phyloP scores from a whole-genome alignment of 257 asterid species.

The Solanum pinnatisectum region DNA sequence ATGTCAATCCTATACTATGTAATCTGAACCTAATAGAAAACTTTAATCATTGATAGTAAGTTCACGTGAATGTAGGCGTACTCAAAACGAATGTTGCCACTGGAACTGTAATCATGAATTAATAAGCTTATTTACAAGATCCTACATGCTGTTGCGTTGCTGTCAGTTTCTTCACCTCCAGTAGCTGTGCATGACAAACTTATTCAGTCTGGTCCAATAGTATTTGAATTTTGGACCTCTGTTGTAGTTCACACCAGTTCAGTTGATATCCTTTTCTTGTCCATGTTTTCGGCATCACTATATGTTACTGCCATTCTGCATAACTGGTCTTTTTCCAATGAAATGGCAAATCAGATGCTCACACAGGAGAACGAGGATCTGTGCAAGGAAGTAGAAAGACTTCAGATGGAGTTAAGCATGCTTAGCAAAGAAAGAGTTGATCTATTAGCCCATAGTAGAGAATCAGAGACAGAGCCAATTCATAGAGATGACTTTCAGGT shows the following conservation, averaged over 20 bases:
- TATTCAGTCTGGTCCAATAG: not conserved
- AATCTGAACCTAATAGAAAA: not conserved
- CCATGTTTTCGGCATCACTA: not conserved
- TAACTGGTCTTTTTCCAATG: constrained; percentile 5
- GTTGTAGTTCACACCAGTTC: not conserved
- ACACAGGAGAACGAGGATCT: constrained; percentile 12
- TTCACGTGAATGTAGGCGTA: not conserved
- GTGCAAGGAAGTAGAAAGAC: constrained; percentile 29
- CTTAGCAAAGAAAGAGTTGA: constrained; percentile 40
- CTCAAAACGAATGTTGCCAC: not conserved
- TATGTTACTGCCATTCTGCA: constrained; percentile 1
- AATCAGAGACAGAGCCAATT: constrained; percentile 20
- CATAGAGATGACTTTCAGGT: constrained; percentile 35
- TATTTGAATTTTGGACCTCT: not conserved
- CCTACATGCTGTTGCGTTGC: not conserved
- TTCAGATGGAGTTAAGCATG: constrained; percentile 37
- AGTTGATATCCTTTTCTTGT: not conserved
- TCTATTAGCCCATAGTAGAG: constrained; percentile 25
- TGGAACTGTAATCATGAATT: not conserved
- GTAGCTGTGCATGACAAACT: not conserved
- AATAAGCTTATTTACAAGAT: not conserved
- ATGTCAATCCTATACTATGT: not conserved
- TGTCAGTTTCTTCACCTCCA: not conserved
- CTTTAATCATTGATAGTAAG: not conserved
- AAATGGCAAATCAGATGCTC: constrained; percentile 18